Conservation (phyloP, 2,329 filamentous ascomycete species). For the Pestalotiopsis fici region DNA sequence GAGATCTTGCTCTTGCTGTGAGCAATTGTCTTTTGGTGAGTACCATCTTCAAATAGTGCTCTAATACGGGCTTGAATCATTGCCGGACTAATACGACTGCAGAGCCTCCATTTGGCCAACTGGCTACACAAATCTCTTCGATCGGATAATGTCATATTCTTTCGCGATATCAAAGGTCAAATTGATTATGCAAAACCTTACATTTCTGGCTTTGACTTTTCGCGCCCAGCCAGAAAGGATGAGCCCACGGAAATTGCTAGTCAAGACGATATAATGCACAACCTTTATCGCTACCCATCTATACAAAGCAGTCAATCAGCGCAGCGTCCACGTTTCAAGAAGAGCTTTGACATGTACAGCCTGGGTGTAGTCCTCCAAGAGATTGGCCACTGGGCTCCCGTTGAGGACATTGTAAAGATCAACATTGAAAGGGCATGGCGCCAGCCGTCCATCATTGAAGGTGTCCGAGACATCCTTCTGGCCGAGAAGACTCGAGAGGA, state of each 20-base stretch:
- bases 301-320: constrained; percentile 36
- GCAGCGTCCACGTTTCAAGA: constrained; percentile 39
- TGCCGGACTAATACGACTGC: not conserved
- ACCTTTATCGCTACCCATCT: constrained; percentile 52
- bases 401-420: constrained; percentile 44
- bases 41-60: not conserved
- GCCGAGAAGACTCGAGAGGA: constrained; percentile 27
- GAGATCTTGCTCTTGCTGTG: constrained; percentile 51
- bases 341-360: constrained; percentile 53
- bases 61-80: too few species aligned
- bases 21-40: constrained; percentile 48
- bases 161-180: constrained; percentile 29
- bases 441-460: constrained; percentile 36
- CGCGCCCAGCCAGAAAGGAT: constrained; percentile 48
- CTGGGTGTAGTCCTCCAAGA: constrained; percentile 54
- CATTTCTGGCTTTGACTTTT: constrained; percentile 57
- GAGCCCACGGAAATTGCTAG: constrained; percentile 51
- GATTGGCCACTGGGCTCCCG: constrained; percentile 52
- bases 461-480: constrained; percentile 35
- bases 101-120: constrained; percentile 54
- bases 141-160: constrained; percentile 55
- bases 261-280: constrained; percentile 41
- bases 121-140: constrained; percentile 62
- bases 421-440: constrained; percentile 33
- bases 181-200: constrained; percentile 42